Conservation (phyloP, 2,329 filamentous ascomycete genomes). For the Berkeleyomyces rouxiae region DNA sequence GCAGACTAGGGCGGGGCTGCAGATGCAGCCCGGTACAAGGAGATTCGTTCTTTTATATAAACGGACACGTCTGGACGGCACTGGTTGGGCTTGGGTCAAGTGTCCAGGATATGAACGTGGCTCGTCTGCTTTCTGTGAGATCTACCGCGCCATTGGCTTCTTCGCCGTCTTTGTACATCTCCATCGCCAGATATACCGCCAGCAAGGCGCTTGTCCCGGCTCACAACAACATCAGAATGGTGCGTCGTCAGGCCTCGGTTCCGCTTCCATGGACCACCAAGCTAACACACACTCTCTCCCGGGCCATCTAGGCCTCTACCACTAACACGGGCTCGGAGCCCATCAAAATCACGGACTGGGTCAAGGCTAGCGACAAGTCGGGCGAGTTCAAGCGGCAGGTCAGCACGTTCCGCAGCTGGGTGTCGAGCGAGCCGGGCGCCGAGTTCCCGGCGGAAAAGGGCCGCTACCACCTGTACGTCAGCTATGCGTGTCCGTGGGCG, state of each 20-base stretch:
- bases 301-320: background rate
- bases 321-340: too few species aligned
- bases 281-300: background rate
- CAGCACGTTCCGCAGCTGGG: constrained; percentile 66
- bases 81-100: too few species aligned
- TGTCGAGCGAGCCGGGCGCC: constrained; percentile 54
- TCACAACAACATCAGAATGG: background rate
- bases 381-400: constrained; percentile 88
- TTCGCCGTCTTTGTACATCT: background rate
- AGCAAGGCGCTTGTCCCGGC: background rate
- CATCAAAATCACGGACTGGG: constrained; percentile 60
- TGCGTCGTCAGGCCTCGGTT: background rate
- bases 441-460: constrained; percentile 73
- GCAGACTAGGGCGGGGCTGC: too few species aligned
- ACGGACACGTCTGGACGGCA: too few species aligned
- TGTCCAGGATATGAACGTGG: too few species aligned
- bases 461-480: constrained; percentile 88
- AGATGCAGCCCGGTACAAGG: too few species aligned
- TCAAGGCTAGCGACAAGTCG: constrained; percentile 54
- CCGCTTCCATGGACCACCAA: background rate
- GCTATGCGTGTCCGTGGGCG: constrained; percentile 90
- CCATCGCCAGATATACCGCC: background rate
- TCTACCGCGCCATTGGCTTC: background rate
- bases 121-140: too few species aligned
- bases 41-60: too few species aligned